A percentile compares a stretch with the other conserved stretches of the same genome.
Evolutionary conservation across 108 stramenopile genomes (phyloP).

Genomic region (Pseudonitzschia multiseries): DNA sequence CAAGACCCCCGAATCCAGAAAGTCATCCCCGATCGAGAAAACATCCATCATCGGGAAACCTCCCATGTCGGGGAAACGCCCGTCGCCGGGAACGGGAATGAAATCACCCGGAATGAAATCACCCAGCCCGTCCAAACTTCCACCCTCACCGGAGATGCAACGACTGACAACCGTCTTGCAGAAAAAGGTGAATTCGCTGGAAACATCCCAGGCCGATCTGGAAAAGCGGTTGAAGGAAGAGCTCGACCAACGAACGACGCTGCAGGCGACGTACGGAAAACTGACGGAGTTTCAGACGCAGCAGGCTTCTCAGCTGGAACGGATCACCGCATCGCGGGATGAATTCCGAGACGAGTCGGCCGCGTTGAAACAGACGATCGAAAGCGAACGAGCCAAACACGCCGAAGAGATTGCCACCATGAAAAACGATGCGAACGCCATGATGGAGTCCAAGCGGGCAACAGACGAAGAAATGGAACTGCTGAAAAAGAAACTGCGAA

Average conservation of each 20-base stretch:
- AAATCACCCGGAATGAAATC: neutral
- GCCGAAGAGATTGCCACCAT: neutral
- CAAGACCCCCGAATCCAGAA: neutral
- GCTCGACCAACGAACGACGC: constrained; percentile 1
- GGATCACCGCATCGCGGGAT: constrained; percentile 1
- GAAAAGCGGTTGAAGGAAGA: constrained; percentile 12
- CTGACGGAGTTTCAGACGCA: neutral
- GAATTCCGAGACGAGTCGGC: neutral
- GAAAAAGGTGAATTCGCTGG: neutral
- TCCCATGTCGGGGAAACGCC: neutral
- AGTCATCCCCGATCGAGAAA: neutral
- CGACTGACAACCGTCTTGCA: neutral
- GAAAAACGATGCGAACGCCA: no score
- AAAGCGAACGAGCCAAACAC: neutral
- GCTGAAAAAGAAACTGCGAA: neutral
- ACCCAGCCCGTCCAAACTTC: neutral
- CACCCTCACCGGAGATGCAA: neutral
- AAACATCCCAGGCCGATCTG: neutral
- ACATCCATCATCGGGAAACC: neutral
- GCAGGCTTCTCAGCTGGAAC: constrained; percentile 8
- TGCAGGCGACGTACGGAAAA: neutral
- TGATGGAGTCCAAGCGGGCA: neutral
- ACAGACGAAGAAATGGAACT: neutral
- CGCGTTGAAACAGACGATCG: neutral
- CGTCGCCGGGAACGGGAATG: neutral